Evolutionary conservation across 805 yeast species (phyloP).

Genomic region (Yarrowia sp.): DNA sequence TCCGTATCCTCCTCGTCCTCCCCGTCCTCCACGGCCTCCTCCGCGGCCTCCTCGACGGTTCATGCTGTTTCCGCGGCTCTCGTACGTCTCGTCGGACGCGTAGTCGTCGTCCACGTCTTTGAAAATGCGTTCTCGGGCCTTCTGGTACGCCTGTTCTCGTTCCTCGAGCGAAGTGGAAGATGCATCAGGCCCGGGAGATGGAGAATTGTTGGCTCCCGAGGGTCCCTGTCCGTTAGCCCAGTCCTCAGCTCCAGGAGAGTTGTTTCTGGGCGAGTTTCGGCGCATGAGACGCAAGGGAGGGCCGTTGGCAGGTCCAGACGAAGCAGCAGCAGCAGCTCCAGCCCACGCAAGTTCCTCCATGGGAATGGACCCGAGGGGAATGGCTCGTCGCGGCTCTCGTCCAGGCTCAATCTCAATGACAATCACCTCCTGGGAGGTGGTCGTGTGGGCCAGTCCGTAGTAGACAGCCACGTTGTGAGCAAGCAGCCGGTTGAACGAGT

Average conservation of each 20-base stretch:
- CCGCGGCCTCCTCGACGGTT: conserved; percentile 29
- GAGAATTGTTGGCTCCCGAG: neutral
- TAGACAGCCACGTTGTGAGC: conserved; percentile 76
- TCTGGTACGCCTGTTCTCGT: conserved; percentile 53
- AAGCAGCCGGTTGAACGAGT: conserved; percentile 70
- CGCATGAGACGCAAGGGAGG: conserved; percentile 30
- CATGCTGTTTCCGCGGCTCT: conserved; percentile 13
- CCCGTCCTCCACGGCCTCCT: conserved; percentile 3
- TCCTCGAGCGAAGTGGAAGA: conserved; percentile 45
- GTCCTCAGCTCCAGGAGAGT: conserved; percentile 22
- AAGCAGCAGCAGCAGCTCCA: conserved; percentile 34
- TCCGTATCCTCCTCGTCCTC: conserved; percentile 21
- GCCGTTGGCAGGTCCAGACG: conserved; percentile 11
- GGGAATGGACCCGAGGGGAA: conserved; percentile 27
- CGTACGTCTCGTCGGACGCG: conserved; percentile 15
- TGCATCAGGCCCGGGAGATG: conserved; percentile 5
- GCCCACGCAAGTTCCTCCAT: conserved; percentile 24
- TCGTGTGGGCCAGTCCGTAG: conserved; percentile 65
- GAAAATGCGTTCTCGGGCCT: conserved; percentile 54
- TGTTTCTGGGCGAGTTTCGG: conserved; percentile 37
- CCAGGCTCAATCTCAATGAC: conserved; percentile 45
- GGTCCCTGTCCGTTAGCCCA: neutral
- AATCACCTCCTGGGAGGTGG: conserved; percentile 58
- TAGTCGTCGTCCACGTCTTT: conserved; percentile 43
- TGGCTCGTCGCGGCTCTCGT: conserved; percentile 19